Evolutionary conservation across 108 stramenopile species (phyloP).

Genomic region (Skeletonema marinoi): DNA sequence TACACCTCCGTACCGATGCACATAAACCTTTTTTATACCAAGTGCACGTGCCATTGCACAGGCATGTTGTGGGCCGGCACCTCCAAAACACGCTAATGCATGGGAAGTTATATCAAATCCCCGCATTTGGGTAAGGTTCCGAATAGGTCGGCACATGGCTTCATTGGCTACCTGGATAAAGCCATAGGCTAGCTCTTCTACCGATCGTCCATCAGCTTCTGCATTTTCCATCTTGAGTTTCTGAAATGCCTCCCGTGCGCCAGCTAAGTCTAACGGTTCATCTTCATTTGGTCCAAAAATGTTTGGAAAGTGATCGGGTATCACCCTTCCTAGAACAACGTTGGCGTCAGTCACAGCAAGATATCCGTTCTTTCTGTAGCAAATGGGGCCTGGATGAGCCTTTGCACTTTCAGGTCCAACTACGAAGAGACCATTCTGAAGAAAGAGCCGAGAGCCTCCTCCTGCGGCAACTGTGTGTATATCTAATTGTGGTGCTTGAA

Average conservation of each 20-base stretch:
- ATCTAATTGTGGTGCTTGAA: slow-evolving; percentile 96
- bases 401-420: slow-evolving; percentile 97
- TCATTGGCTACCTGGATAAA: slow-evolving; percentile 99
- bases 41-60: slow-evolving; percentile 93
- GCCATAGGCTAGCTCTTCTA: slow-evolving; percentile 94
- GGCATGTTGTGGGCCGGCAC: slow-evolving; percentile 98
- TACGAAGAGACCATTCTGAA: slow-evolving; percentile 89
- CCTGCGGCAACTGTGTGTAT: slow-evolving; percentile 98
- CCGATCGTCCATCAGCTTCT: slow-evolving; percentile 63
- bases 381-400: slow-evolving; percentile 98
- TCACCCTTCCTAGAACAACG: slow-evolving; percentile 91
- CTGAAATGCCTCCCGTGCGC: slow-evolving; percentile 81
- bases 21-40: slow-evolving; percentile 92
- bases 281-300: slow-evolving; percentile 98
- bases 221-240: slow-evolving; percentile 65
- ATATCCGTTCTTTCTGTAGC: slow-evolving; percentile 96
- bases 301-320: slow-evolving; percentile 92
- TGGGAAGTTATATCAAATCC: slow-evolving; percentile 75
- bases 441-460: slow-evolving; percentile 90
- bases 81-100: slow-evolving; percentile 95
- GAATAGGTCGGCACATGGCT: slow-evolving; percentile 99
- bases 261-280: slow-evolving; percentile 93
- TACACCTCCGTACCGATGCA: slow-evolving; percentile 95
- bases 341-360: slow-evolving; percentile 99
- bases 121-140: slow-evolving; percentile 97